Evolutionary conservation across 768 basidiomycete genomes (phyloP), one percentile per base, ranked within the genome.

Genomic region (Boletus sensibilis): DNA sequence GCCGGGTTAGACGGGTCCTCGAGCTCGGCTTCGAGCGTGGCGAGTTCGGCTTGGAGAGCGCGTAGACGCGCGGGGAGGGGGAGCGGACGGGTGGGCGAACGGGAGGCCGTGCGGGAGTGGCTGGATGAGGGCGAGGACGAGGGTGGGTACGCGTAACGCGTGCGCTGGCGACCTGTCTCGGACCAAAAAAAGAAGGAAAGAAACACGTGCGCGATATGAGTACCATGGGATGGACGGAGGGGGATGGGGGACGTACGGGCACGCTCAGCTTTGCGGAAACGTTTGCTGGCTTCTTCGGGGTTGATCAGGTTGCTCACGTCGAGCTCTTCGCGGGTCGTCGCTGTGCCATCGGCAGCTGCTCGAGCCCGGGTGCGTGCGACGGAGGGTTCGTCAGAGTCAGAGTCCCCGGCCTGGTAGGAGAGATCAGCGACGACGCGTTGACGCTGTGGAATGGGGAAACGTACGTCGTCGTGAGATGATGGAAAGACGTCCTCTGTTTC

Each of bases 401-500:
- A 82, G 53, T 88, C 86, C 20, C 73, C 82, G 71, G 79, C 79
- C 85, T 89, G 49, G 47, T 40, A 21, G 12, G 40, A 57, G 63
- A 55, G 21, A 62, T 59, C 52, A 53, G 37, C 50, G n/a, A 38
- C 5, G 7, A 38, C 5, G 7, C 23, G 42, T 31, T 1, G 48
- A 35, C 21, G 29, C 2, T 13, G 50, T 33, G 5, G 43, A 27
- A 33, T n/a, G 21, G 25, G 13, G 42, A 52, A 18, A 73, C 82
- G 55, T 68, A 87, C 88, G 59, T 78, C 78, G 21, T 74, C 72
- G 47, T 80, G 77, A 29, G 80, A 68, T 16, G 78, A 70, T 14
- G 81, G 85, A 65, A 86, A 80, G 16, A 83, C 77, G 62, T 96
- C 94, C 44, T 91, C 88, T 0, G 94, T 96, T 69, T 96, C 94